Evolutionary conservation across 129 eudicot genomes (phyloP).

Genomic region (Flaveria trinervia): DNA sequence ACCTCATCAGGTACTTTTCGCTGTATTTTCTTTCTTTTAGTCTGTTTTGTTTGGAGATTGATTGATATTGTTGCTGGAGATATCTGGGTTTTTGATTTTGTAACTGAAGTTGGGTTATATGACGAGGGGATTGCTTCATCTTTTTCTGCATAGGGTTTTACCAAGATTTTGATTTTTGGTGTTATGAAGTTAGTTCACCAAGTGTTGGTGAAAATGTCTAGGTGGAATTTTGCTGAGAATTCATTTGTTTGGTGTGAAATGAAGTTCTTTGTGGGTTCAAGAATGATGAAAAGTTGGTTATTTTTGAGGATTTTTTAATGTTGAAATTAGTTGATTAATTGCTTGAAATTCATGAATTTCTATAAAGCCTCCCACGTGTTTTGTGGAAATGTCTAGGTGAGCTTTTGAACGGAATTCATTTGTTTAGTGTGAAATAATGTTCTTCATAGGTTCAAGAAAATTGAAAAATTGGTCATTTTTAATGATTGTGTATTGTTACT

Average conservation of each 20-base stretch:
- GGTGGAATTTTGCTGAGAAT: not conserved
- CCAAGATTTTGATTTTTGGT: not conserved
- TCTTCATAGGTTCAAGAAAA: slow-evolving; percentile 8
- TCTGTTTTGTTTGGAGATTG: not conserved
- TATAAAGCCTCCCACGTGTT: not conserved
- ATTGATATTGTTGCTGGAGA: not conserved
- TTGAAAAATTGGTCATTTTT: not conserved
- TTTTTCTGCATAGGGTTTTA: too few relatives aligned
- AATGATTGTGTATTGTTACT: not conserved
- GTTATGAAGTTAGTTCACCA: not conserved
- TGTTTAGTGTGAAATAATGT: not conserved
- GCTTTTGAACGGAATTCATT: not conserved
- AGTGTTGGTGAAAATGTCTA: slow-evolving; percentile 10
- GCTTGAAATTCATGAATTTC: not conserved
- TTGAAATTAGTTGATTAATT: not conserved
- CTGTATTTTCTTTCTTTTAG: not conserved
- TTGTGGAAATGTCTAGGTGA: not conserved
- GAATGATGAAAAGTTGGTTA: not conserved
- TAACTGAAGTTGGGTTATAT: not conserved
- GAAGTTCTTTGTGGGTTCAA: not conserved
- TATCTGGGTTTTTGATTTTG: not conserved
- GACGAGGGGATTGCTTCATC: not conserved
- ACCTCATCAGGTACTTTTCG: slow-evolving; percentile 52
- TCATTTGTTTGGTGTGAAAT: not conserved
- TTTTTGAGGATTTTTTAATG: not conserved